Percentiles rank a stretch among this genome's conserved stretches.
Conservation (phyloP, 495 filamentous ascomycete species). For the Lentithecium fluviatile region DNA sequence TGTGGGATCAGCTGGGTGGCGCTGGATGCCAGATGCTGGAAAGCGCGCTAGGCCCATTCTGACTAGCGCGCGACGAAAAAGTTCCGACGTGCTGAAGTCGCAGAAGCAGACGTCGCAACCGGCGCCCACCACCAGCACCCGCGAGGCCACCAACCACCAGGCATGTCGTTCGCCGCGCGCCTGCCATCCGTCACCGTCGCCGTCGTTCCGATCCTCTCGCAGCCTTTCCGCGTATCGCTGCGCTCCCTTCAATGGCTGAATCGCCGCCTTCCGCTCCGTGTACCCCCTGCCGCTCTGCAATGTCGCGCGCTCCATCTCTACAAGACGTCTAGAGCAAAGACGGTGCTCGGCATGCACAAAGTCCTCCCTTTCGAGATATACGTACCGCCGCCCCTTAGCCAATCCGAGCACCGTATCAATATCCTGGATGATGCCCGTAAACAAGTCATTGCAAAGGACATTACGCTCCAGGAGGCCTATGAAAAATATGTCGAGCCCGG, state of each 20-base stretch:
- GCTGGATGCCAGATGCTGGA: slow-evolving; percentile 34
- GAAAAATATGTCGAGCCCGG: slow-evolving; percentile 5
- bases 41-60: slow-evolving; percentile 33
- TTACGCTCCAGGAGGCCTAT: slow-evolving; percentile 2
- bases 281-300: not conserved
- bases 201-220: too few relatives aligned
- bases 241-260: not conserved
- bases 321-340: slow-evolving; percentile 2
- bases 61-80: too few relatives aligned
- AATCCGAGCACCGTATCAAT: slow-evolving; percentile 8
- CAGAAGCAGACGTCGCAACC: too few relatives aligned
- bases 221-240: not conserved
- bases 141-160: too few relatives aligned
- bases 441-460: not conserved
- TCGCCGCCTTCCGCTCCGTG: not conserved
- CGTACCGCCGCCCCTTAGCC: not conserved
- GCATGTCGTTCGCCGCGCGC: too few relatives aligned
- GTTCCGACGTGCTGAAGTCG: too few relatives aligned
- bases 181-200: too few relatives aligned
- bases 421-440: not conserved
- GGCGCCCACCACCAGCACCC: too few relatives aligned
- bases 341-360: slow-evolving; percentile 11
- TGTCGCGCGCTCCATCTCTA: slow-evolving; percentile 20
- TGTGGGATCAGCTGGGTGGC: slow-evolving; percentile 28
- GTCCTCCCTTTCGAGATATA: slow-evolving; percentile 14